Evolutionary conservation across 2,329 filamentous ascomycete genomes (phyloP).

Genomic region (Phyllosticta citribraziliensis): DNA sequence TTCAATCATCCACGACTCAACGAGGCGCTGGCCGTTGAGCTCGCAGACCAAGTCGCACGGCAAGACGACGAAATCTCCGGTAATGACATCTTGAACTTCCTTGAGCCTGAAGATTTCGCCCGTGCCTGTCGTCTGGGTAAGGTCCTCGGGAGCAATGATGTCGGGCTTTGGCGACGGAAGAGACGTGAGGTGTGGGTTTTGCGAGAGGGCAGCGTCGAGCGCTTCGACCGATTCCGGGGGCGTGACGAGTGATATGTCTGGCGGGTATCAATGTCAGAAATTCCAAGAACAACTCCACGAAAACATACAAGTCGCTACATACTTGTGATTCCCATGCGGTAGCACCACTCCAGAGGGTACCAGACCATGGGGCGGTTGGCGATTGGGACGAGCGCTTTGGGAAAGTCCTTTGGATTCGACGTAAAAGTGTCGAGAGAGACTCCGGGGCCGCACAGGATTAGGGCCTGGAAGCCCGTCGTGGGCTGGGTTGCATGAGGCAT

Average conservation of each 20-base stretch:
- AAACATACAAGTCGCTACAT: constrained; percentile 21
- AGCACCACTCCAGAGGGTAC: constrained; percentile 81
- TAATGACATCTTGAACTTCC: constrained; percentile 69
- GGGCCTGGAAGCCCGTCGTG: constrained; percentile 67
- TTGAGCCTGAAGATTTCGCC: constrained; percentile 78
- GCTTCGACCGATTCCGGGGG: constrained; percentile 50
- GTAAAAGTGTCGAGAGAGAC: constrained; percentile 77
- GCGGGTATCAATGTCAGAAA: constrained; percentile 8
- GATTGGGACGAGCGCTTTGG: constrained; percentile 72
- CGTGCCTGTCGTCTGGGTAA: constrained; percentile 79
- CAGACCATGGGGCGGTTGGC: constrained; percentile 83
- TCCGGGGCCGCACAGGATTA: constrained; percentile 75
- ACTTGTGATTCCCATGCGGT: constrained; percentile 70
- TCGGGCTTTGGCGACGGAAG: constrained; percentile 64
- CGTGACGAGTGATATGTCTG: constrained; percentile 49
- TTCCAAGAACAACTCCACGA: neutral
- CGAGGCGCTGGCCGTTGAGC: constrained; percentile 67
- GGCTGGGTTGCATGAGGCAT: constrained; percentile 75
- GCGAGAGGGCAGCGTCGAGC: constrained; percentile 61
- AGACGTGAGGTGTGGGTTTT: constrained; percentile 66
- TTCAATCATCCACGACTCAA: constrained; percentile 88
- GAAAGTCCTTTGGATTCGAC: constrained; percentile 67
- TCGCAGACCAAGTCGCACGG: constrained; percentile 93
- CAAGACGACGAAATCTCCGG: constrained; percentile 77
- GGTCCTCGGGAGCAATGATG: constrained; percentile 63